Percentiles rank a stretch among this genome's conserved stretches.
Evolutionary conservation across 176 grass and related monocot species (phyloP).

Genomic region (Triticum monococcum): DNA sequence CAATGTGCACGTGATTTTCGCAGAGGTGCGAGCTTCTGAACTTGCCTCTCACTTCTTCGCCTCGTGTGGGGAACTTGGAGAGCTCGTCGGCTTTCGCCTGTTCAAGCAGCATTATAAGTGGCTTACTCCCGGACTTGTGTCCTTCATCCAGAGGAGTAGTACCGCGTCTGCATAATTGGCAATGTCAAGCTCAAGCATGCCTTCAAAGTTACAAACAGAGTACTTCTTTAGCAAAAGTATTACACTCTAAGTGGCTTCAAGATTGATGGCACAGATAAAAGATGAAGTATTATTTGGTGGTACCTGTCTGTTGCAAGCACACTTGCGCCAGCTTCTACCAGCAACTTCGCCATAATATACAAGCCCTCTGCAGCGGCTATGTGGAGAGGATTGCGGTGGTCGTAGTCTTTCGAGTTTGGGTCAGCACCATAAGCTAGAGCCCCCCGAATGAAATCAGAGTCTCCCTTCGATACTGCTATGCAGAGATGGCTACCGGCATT

Average conservation of each 20-base stretch:
- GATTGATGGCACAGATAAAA: background rate
- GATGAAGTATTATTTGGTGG: background rate
- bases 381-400: slow-evolving; percentile 86
- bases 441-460: slow-evolving; percentile 76
- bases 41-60: slow-evolving; percentile 51
- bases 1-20: background rate
- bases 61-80: slow-evolving; percentile 57
- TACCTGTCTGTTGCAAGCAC: slow-evolving; percentile 80
- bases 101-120: slow-evolving; percentile 62
- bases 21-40: background rate
- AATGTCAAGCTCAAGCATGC: background rate
- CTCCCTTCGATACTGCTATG: slow-evolving; percentile 58
- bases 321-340: slow-evolving; percentile 79
- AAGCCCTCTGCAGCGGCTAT: slow-evolving; percentile 81
- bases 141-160: slow-evolving; percentile 79
- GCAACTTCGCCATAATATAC: slow-evolving; percentile 71
- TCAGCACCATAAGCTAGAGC: slow-evolving; percentile 62
- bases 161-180: slow-evolving; percentile 51
- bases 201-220: background rate
- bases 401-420: slow-evolving; percentile 80
- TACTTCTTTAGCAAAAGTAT: background rate
- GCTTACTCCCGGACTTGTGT: slow-evolving; percentile 58
- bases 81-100: slow-evolving; percentile 61
- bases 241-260: background rate
- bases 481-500: slow-evolving; percentile 73